Evolutionary conservation across 768 basidiomycete genomes (phyloP), one percentile per base, ranked within the genome.

Genomic region (Pilatotrama ljubarskyi): DNA sequence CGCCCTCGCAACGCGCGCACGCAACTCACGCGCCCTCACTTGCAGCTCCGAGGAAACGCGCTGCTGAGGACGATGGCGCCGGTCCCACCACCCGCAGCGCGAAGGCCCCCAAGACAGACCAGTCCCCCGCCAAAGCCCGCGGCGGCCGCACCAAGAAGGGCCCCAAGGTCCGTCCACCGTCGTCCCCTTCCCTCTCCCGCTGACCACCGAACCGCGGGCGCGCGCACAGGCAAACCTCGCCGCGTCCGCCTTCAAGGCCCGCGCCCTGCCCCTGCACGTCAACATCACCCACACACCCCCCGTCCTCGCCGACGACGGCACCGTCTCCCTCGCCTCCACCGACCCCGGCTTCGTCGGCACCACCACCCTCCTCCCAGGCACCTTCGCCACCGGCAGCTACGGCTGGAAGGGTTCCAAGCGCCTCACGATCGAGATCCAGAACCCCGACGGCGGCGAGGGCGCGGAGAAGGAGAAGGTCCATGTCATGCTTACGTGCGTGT

Each of bases 341-440:
- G 90, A 91, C 71, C 77, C 83, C 25, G 90, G 88, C 10, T 78
- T 82, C 69, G 76, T 91, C 62, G 83, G 82, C 15, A 78, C 74
- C 41, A 70, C 85, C 20, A 80, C 81, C 0, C 77, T 91, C 7
- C 64, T 79, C 3, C 83, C 91, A 1, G 80, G 73, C 58, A 76
- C 81, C 38, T 91, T 93, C 72, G 67, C 76, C 14, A 91, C 90
- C 0, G 90, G 91, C 11, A 90, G 88, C 68, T 91, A 88, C 70
- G 91, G 92, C 17, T 93, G 91, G 91, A 93, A 91, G 70, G 91
- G 87, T 2, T 82, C 73, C 70, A 88, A 86, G 70, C 81, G 85
- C 24, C 72, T 92, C 59, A 79, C 77, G 1, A 78, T 93, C 51
- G 87, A 91, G 66, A 70, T 93, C 15, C 76, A 82, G 55, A 77